Evolutionary conservation across 495 filamentous ascomycete species (phyloP), one percentile per base, ranked within the genome.

Genomic region (Aspergillus campestris): DNA sequence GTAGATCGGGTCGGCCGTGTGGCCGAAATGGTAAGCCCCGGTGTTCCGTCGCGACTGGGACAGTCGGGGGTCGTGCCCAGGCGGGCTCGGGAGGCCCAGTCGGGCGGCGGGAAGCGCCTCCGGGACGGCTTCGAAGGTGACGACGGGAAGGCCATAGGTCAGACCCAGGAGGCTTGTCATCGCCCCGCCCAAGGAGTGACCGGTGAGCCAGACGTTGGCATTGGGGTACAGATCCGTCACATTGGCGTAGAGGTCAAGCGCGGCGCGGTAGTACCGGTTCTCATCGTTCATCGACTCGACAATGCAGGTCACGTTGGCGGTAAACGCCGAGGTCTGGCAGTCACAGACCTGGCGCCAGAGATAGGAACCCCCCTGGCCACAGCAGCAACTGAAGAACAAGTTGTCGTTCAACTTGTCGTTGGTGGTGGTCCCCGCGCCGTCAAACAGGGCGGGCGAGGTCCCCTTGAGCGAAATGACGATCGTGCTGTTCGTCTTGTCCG

Each of bases 381-480:
- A 98, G 60, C 92, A 98, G 67, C 92, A 98, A 58, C 90, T 89
- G 69, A 95, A 95, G 60, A 91, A 94, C 7, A 98, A 77, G 58
- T 98, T 98, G 61, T 98, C 92, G 60, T 98, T 98, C 39, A 86
- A 69, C 64, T 98, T 98, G 66, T 98, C 92, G 57, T 95, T 96
- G 5, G 89, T 95, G 0, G 89, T 95, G 0, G 92, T 96, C 9
- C 87, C 90, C 7, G 89, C 86, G 3, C 92, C 92, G 61, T 97
- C 92, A 59, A 95, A 97, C 8, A 97, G 80, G 8, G 94, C 92
- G 1, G 80, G 75, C 0, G 89, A 85, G 6, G 89, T 95, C 13
- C 91, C 89, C 65, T 98, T 98, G 29, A 98, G 66, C 2, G 87
- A 90, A 39, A 98, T 88, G 31, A 97, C 80, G 43, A 98, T 74